Percentiles rank a stretch among this genome's conserved stretches.
Evolutionary conservation across 257 asterid species (phyloP).

Genomic region (Gardenia jasminoides): DNA sequence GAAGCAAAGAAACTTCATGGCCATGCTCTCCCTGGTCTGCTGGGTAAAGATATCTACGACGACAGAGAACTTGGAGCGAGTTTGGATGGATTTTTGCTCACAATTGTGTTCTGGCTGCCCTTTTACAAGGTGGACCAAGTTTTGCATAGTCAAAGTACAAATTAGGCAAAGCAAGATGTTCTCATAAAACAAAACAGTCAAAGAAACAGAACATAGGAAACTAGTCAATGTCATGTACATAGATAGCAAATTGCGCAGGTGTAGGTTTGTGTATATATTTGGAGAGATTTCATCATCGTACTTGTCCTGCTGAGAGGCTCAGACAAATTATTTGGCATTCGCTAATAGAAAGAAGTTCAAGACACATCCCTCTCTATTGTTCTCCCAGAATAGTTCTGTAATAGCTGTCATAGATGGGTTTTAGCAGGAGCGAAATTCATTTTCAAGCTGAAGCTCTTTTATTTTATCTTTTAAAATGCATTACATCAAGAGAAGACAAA

Average conservation of each 20-base stretch:
- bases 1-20: not conserved
- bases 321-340: not conserved
- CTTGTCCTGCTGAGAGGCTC: no score
- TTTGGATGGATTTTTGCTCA: not conserved
- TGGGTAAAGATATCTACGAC: not conserved
- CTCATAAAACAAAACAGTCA: not conserved
- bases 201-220: not conserved
- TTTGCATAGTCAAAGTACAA: not conserved
- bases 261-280: constrained; percentile 5
- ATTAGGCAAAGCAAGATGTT: constrained; percentile 4
- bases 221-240: not conserved
- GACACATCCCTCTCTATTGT: not conserved
- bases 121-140: constrained; percentile 1
- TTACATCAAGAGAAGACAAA: not conserved
- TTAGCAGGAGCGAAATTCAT: not conserved
- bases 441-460: not conserved
- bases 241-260: constrained; percentile 14
- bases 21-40: not conserved
- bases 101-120: not conserved
- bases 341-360: not conserved
- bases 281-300: not conserved
- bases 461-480: not conserved
- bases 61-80: not conserved
- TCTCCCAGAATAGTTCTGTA: not conserved
- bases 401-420: not conserved